Evolutionary conservation across 306 rosid species (phyloP).

Genomic region (Vigna unguiculata): DNA sequence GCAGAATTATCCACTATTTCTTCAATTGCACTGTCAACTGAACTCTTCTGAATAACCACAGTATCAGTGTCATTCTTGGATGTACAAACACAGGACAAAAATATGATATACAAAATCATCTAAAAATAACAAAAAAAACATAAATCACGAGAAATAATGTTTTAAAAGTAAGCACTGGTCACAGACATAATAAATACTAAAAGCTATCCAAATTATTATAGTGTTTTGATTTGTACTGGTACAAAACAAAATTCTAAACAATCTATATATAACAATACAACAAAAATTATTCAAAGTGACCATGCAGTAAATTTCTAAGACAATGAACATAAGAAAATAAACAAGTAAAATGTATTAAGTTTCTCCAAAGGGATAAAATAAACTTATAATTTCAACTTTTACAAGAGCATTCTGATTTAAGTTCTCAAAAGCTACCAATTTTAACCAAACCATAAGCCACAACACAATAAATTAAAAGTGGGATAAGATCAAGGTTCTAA

Average conservation of each 20-base stretch:
- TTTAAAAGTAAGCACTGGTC: not conserved
- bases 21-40: conserved; percentile 34
- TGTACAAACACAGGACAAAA: not conserved
- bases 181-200: not conserved
- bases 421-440: not conserved
- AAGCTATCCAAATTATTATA: too few species aligned
- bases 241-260: not conserved
- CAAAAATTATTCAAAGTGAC: not conserved
- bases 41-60: conserved; percentile 60
- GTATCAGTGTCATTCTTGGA: conserved; percentile 15
- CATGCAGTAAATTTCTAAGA: not conserved
- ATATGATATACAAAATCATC: not conserved
- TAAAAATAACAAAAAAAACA: not conserved
- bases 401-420: not conserved
- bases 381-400: not conserved
- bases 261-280: not conserved
- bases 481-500: not conserved
- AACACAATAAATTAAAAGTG: too few species aligned
- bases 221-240: not conserved
- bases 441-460: not conserved
- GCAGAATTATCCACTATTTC: conserved; percentile 50
- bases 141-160: not conserved
- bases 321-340: not conserved
- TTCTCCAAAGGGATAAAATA: not conserved
- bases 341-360: too few species aligned